Conservation (phyloP, 78 protist genomes). For the Tieghemostelium lacteum region DNA sequence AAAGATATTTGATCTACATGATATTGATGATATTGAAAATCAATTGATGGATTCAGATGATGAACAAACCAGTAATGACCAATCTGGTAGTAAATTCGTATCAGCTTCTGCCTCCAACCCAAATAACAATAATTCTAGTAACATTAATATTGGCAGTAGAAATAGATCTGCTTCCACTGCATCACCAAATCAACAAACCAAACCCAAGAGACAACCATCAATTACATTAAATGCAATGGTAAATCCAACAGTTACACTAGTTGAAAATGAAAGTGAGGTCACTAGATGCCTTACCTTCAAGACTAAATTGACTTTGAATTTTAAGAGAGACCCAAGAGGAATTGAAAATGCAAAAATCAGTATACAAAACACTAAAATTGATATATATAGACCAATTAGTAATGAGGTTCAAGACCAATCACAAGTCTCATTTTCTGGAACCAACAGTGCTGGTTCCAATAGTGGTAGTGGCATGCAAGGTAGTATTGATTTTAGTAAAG, state of each 20-base stretch:
- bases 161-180: not conserved
- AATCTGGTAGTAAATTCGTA: not conserved
- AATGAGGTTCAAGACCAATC: not conserved
- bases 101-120: not conserved
- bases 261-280: constrained; percentile 51
- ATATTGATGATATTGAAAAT: not conserved
- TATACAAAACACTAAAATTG: constrained; percentile 26
- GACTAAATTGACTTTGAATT: constrained; percentile 3
- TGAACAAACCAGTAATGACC: not conserved
- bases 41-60: not conserved
- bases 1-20: not conserved
- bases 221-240: constrained; percentile 16
- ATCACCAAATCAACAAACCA: not conserved
- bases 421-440: too few relatives aligned
- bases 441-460: too few relatives aligned
- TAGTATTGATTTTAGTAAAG: not conserved
- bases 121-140: not conserved
- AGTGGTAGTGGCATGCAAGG: too few relatives aligned
- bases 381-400: constrained; percentile 39
- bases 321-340: constrained; percentile 61
- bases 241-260: constrained; percentile 34
- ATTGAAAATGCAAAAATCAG: constrained; percentile 46
- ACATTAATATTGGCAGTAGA: not conserved
- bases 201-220: constrained; percentile 31
- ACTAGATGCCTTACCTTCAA: constrained; percentile 49